Conservation (phyloP, 2,329 filamentous ascomycete genomes). For the Oidium heveae region DNA sequence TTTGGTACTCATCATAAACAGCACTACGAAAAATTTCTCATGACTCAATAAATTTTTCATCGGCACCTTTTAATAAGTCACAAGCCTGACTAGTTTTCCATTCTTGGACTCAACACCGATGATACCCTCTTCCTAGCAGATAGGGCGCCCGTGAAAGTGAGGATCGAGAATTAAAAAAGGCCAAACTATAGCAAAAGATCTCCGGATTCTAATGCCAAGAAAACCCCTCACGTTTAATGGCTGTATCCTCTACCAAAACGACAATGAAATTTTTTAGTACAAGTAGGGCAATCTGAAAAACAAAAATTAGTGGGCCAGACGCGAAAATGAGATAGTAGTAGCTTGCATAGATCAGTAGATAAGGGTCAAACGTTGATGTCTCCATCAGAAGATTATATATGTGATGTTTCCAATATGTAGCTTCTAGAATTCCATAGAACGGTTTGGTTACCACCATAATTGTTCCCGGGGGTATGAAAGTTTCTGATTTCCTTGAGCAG, state of each 20-base stretch:
- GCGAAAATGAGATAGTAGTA: not conserved
- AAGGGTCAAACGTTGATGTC: not conserved
- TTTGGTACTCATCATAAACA: not conserved
- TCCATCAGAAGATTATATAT: conserved; percentile 1
- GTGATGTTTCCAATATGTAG: conserved; percentile 1
- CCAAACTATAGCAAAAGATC: not conserved
- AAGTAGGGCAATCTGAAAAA: conserved; percentile 1
- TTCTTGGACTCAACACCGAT: not conserved
- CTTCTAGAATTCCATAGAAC: not conserved
- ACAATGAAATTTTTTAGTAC: not conserved
- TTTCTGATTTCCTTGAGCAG: not conserved
- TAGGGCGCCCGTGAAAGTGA: not conserved
- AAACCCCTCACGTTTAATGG: not conserved
- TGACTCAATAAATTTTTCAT: not conserved
- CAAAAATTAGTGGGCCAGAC: not conserved
- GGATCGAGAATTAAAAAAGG: not conserved
- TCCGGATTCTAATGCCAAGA: not conserved
- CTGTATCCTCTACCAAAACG: not conserved
- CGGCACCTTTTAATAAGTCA: not conserved
- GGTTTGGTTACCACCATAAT: not conserved
- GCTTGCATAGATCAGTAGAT: not conserved
- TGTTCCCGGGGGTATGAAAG: not conserved
- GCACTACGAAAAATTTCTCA: not conserved
- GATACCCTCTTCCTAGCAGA: not conserved
- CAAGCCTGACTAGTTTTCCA: not conserved